Conservation (phyloP, 225 moss, liverwort and hornwort species). For the Physcomitrium patens region DNA sequence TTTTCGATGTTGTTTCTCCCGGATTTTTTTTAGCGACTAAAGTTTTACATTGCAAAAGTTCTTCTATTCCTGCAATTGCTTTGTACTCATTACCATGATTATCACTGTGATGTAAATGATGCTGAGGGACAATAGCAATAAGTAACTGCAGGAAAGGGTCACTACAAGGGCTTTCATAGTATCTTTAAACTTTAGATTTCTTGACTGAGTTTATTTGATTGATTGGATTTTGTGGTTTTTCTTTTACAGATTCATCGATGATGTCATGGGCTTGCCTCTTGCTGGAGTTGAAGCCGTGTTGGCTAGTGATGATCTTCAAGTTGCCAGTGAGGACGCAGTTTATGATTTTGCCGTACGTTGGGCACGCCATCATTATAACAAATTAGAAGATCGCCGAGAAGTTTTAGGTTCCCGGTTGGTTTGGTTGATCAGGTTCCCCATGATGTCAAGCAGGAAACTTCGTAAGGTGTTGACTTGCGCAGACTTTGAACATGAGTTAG, state of each 20-base stretch:
- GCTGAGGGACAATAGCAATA: too few relatives aligned
- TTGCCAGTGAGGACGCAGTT: conserved; percentile 98
- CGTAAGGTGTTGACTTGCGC: conserved; percentile 92
- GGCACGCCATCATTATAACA: conserved; percentile 85
- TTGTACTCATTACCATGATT: too few relatives aligned
- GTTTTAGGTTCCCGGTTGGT: conserved; percentile 84
- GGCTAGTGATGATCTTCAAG: conserved; percentile 94
- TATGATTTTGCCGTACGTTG: conserved; percentile 96
- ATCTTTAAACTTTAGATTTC: too few relatives aligned
- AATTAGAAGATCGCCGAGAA: conserved; percentile 89
- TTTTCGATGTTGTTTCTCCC: too few relatives aligned
- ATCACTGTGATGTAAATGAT: too few relatives aligned
- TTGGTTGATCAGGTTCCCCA: conserved; percentile 95
- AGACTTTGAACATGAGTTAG: conserved; percentile 93
- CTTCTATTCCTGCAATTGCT: too few relatives aligned
- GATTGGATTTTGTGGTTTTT: conserved; percentile 12
- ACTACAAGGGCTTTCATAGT: too few relatives aligned
- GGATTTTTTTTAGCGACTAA: too few relatives aligned
- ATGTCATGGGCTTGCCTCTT: conserved; percentile 91
- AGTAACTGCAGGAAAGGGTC: too few relatives aligned
- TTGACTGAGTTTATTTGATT: neutral
- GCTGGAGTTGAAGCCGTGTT: conserved; percentile 96
- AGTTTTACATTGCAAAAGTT: too few relatives aligned
- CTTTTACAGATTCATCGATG: conserved; percentile 75
- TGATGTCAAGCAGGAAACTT: conserved; percentile 99